Evolutionary conservation across 2,329 filamentous ascomycete species (phyloP).

Genomic region (Exophiala spinifera): DNA sequence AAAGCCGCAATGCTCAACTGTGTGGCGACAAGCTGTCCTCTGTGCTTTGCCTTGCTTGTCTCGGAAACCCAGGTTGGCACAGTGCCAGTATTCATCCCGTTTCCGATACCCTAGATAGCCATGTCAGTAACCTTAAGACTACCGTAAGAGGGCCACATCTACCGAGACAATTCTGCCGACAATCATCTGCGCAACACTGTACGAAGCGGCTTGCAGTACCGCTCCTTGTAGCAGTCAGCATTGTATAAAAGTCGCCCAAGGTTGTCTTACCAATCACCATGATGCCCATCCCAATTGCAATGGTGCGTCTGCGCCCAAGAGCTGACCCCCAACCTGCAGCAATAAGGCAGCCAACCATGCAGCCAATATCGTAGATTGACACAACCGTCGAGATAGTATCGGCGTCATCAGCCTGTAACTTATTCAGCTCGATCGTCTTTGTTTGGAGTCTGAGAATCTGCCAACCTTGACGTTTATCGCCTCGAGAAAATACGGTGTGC

Average conservation of each 20-base stretch:
- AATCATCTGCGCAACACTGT: constrained; percentile 48
- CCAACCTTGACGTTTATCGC: constrained; percentile 22
- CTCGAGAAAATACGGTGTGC: constrained; percentile 25
- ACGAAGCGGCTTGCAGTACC: constrained; percentile 48
- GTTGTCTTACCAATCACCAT: constrained; percentile 42
- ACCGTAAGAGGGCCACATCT: too few relatives aligned
- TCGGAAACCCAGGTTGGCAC: constrained; percentile 53
- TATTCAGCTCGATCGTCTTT: not conserved
- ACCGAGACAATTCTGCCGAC: constrained; percentile 45
- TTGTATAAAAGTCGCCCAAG: too few relatives aligned
- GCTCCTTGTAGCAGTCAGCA: constrained; percentile 33
- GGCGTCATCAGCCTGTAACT: constrained; percentile 10
- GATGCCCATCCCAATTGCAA: constrained; percentile 48
- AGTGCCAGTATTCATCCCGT: constrained; percentile 52
- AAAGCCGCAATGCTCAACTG: constrained; percentile 51
- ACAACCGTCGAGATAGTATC: constrained; percentile 38
- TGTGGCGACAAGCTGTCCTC: constrained; percentile 47
- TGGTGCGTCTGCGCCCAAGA: constrained; percentile 50
- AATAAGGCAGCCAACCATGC: constrained; percentile 57
- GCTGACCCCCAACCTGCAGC: constrained; percentile 51
- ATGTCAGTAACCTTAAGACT: too few relatives aligned
- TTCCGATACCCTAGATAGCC: constrained; percentile 40
- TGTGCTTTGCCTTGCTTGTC: constrained; percentile 43
- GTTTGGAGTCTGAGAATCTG: not conserved
- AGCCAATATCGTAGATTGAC: constrained; percentile 59